These are phyloP conservation scores for Fusarium avenaceum DNA, from an alignment of 2,329 filamentous ascomycete species.

Conservation along the genomic window DNA sequence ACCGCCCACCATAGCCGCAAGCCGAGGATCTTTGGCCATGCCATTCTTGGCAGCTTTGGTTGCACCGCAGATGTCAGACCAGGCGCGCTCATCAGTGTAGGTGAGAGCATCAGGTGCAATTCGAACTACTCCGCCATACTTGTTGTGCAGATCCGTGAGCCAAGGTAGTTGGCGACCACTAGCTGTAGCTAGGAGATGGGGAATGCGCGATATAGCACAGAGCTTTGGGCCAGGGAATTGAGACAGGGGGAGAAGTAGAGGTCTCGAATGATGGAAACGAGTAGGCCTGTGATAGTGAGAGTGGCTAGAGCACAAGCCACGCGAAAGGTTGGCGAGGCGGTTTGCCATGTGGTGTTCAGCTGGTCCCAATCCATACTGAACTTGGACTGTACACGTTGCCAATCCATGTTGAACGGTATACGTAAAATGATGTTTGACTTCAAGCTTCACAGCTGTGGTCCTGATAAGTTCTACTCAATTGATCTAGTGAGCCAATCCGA, in stretches of 20 bases:
- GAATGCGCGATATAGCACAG: not conserved
- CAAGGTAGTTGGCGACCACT: constrained; percentile 6
- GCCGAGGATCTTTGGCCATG: constrained; percentile 8
- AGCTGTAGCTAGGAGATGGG: constrained; percentile 4
- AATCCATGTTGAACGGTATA: not conserved
- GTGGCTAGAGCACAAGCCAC: not conserved
- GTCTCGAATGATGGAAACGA: not conserved
- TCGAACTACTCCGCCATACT: not conserved
- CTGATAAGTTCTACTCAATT: not conserved
- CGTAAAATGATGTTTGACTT: not conserved
- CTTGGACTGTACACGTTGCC: not conserved
- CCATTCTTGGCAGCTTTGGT: not conserved
- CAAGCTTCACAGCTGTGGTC: not conserved
- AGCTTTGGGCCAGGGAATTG: constrained; percentile 5
- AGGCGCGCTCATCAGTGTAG: constrained; percentile 8
- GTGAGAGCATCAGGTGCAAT: not conserved
- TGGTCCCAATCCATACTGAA: not conserved
- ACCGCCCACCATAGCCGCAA: constrained; percentile 1
- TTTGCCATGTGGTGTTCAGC: not conserved
- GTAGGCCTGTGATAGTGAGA: not conserved
- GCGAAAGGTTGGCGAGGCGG: not conserved
- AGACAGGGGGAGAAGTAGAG: not conserved
- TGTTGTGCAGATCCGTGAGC: constrained; percentile 5
- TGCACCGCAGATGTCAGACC: constrained; percentile 6
- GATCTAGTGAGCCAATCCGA: too few species aligned